A percentile compares a stretch with the other conserved stretches of the same genome.
Conservation (phyloP, 2,329 filamentous ascomycete genomes). For the Penicillium hesseltinei region DNA sequence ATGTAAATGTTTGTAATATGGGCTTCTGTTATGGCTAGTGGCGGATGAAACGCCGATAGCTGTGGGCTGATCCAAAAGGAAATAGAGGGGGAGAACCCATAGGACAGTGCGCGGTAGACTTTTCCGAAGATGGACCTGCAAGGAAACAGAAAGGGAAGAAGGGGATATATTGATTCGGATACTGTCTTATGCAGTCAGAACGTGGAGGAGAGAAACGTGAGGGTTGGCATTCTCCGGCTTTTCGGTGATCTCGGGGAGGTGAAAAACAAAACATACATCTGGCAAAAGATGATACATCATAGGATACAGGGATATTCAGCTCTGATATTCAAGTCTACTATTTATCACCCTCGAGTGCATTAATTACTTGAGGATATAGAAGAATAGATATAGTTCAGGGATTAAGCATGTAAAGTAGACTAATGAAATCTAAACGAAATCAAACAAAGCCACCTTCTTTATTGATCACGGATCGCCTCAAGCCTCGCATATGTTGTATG, state of each 20-base stretch:
- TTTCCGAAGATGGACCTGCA: neutral
- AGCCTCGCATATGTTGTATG: conserved; percentile 11
- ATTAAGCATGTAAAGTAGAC: neutral
- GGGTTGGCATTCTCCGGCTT: neutral
- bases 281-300: neutral
- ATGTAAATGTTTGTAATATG: neutral
- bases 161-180: neutral
- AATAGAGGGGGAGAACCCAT: neutral
- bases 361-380: neutral
- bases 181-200: neutral
- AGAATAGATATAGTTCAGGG: neutral
- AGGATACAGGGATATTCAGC: neutral
- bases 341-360: neutral
- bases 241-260: neutral
- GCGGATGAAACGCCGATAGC: neutral
- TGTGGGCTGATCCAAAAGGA: neutral
- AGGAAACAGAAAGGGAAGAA: neutral
- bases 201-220: conserved; percentile 5
- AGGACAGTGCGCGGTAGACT: conserved; percentile 1
- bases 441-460: too few species aligned
- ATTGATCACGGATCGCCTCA: too few species aligned
- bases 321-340: too few species aligned
- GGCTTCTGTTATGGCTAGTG: neutral
- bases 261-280: neutral
- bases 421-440: neutral